Evolutionary conservation across 1,139 yeast genomes (phyloP), one percentile per base, ranked within the genome.

Genomic region (Protomyces macrosporus): DNA sequence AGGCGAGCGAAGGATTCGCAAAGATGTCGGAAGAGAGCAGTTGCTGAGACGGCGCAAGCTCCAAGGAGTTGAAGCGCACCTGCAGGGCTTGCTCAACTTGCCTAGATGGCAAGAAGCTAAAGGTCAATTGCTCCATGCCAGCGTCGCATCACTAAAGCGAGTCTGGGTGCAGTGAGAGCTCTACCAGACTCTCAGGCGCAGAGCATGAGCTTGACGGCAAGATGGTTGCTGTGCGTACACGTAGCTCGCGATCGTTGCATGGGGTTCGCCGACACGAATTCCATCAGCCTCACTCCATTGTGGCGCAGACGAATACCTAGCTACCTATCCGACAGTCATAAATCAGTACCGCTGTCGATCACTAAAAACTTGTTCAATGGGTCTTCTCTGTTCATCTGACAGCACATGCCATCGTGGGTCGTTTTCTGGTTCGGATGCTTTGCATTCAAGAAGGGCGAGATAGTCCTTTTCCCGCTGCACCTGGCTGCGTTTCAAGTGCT

Each of bases 61-160:
- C 62, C 36, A 58, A 34, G 40, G 52, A 32, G n/a, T 58, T 58
- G 34, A 58, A 37, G 35, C 53, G 53, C 34, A 58, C 34, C 23
- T 58, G 56, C 6, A 58, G 32, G 14, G 62, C 45, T 6, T 50
- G 35, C 4, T 58, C 45, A 12, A 58, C 10, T 12, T 42, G 62
- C 23, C 45, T 55, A n/a, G 62, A 58, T 6, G 55, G 56, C 10
- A 58, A 34, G 37, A 39, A 58, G 23, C 56, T 39, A 14, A 51
- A 58, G 1, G 62, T 58, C 56, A 52, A 16, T n/a, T 58, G 62
- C 36, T 51, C 60, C 60, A 57, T 57, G 9, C 23, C 23, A 23
- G 23, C 10, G n/a, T 37, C 42, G 10, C 42, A 37, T 37, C 42
- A 37, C 42, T 10, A 37, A 37, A 37, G n/a, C n/a, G 42, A 10